These are phyloP conservation scores for Linnemannia hyalina DNA, from an alignment of 192 early-diverging fungal genomes.

Conservation along the genomic window DNA sequence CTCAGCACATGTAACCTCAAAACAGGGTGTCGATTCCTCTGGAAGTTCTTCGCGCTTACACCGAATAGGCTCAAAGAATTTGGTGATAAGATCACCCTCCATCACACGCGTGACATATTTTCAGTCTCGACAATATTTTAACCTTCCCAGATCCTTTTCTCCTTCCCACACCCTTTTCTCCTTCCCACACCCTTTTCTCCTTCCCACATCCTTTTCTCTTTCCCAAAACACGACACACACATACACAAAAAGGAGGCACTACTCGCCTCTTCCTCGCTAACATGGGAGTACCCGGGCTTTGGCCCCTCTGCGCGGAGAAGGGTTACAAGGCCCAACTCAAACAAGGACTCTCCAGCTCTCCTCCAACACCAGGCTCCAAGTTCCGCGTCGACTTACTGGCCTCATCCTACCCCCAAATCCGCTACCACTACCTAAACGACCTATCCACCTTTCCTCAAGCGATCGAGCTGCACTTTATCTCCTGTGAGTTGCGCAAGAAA, in stretches of 20 bases:
- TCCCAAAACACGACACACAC: background rate
- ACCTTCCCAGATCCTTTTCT: background rate
- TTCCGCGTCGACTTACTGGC: background rate
- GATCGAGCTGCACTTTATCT: background rate
- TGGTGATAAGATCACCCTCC: too few relatives aligned
- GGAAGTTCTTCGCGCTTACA: too few relatives aligned
- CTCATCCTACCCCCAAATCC: background rate
- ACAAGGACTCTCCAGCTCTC: background rate
- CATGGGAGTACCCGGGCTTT: background rate
- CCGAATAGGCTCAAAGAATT: too few relatives aligned
- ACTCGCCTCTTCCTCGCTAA: background rate
- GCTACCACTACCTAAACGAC: slow-evolving; percentile 2
- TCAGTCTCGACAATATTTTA: too few relatives aligned
- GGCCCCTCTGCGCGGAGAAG: background rate
- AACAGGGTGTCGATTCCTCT: too few relatives aligned
- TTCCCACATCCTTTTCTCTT: background rate
- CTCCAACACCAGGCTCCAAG: background rate
- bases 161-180: background rate
- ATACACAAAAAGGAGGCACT: background rate
- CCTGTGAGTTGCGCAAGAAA: background rate
- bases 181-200: background rate
- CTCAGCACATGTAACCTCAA: background rate
- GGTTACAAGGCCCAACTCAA: background rate
- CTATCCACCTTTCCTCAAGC: background rate
- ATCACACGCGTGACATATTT: too few relatives aligned